These are phyloP conservation scores for Rhododendron vialii DNA, from an alignment of 148 eudicot genomes.

Conservation along the genomic window DNA sequence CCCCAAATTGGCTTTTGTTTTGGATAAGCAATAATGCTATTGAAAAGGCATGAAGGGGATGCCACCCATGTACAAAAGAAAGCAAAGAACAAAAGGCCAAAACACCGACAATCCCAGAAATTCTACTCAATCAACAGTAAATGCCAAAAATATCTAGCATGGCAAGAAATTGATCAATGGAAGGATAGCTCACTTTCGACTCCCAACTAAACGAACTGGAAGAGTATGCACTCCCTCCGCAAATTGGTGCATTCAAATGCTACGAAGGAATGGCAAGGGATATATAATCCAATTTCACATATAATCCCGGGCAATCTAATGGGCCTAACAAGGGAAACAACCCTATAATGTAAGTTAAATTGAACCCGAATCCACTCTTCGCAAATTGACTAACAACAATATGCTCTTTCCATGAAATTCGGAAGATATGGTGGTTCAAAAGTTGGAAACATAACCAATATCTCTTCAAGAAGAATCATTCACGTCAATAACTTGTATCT, in stretches of 20 bases:
- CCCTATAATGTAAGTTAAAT: neutral
- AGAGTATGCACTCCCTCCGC: neutral
- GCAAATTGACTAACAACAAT: neutral
- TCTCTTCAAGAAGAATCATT: neutral
- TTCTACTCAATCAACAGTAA: neutral
- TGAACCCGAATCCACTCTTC: neutral
- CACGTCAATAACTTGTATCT: neutral
- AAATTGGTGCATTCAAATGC: neutral
- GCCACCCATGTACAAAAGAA: neutral
- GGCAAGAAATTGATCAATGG: neutral
- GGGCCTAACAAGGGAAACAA: neutral
- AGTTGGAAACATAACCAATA: neutral
- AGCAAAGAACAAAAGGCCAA: neutral
- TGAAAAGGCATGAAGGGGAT: neutral
- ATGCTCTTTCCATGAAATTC: neutral
- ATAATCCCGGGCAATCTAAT: neutral
- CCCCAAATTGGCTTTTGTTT: neutral
- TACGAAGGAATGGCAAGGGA: neutral
- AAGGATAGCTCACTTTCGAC: neutral
- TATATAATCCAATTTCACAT: neutral
- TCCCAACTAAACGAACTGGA: neutral
- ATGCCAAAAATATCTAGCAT: neutral
- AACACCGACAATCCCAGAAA: neutral
- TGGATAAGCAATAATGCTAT: neutral
- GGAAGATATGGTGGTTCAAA: neutral